Percentiles rank a stretch among this genome's conserved stretches.
phyloP scores from a whole-genome alignment of 805 yeast genomes.

The Tetrapisispora pingtungensis region DNA sequence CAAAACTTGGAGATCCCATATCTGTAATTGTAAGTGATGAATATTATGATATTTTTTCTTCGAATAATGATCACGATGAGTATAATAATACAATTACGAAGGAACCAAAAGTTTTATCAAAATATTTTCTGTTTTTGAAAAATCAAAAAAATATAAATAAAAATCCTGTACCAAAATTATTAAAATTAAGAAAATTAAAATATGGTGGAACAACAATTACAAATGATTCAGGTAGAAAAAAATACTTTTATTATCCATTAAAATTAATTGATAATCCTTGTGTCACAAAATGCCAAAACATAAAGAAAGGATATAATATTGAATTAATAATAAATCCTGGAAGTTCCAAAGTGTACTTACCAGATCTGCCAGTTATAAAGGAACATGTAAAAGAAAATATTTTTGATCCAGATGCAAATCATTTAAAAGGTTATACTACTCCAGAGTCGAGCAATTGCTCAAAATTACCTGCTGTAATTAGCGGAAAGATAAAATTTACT shows the following conservation, averaged over 20 bases:
- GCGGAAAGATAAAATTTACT: conserved; percentile 6
- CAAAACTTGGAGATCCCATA: neutral
- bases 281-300: conserved; percentile 4
- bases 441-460: neutral
- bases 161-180: neutral
- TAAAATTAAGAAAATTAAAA: conserved; percentile 10
- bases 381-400: neutral
- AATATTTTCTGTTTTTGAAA: neutral
- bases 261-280: conserved; percentile 11
- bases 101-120: conserved; percentile 2
- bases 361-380: conserved; percentile 8
- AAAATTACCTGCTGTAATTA: neutral
- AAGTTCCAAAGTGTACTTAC: conserved; percentile 8
- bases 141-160: neutral
- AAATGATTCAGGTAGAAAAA: conserved; percentile 10
- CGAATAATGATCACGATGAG: neutral
- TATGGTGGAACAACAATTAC: conserved; percentile 16
- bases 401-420: conserved; percentile 2
- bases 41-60: neutral
- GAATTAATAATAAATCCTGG: conserved; percentile 9
- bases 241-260: conserved; percentile 13
- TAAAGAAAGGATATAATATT: conserved; percentile 8
- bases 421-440: neutral
- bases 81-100: neutral
- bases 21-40: conserved; percentile 1